phyloP scores from a whole-genome alignment of 306 rosid genomes.

The Leucaena leucocephala region DNA sequence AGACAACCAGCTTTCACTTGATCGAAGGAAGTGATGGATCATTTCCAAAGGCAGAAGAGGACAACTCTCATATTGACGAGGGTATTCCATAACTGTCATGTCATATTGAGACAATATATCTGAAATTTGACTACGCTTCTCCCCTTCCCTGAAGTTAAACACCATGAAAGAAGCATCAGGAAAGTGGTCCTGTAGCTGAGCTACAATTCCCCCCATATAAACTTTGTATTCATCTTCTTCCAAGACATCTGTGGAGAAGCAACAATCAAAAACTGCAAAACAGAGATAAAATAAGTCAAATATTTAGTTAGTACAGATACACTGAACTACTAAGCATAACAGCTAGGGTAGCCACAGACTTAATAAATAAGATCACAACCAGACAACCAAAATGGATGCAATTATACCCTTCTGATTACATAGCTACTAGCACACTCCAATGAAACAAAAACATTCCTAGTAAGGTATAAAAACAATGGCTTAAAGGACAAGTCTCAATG shows the following conservation, averaged over 20 bases:
- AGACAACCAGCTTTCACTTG: slow-evolving; percentile 98
- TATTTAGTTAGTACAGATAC: slow-evolving; percentile 12
- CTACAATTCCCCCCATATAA: slow-evolving; percentile 81
- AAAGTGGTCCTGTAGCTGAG: slow-evolving; percentile 86
- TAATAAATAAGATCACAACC: slow-evolving; percentile 14
- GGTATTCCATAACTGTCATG: slow-evolving; percentile 99
- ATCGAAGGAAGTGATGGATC: slow-evolving; percentile 94
- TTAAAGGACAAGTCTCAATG: slow-evolving; percentile 4
- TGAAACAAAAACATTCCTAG: slow-evolving; percentile 16
- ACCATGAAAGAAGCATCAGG: slow-evolving; percentile 98
- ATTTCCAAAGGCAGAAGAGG: slow-evolving; percentile 89
- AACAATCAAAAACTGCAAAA: slow-evolving; percentile 90
- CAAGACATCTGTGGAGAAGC: slow-evolving; percentile 92
- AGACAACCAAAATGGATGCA: slow-evolving; percentile 14
- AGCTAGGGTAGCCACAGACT: background rate
- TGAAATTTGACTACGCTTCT: slow-evolving; percentile 76
- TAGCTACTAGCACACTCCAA: slow-evolving; percentile 7
- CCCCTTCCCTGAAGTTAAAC: slow-evolving; percentile 95
- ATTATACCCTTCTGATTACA: slow-evolving; percentile 16
- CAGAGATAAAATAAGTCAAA: slow-evolving; percentile 28
- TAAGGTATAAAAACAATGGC: slow-evolving; percentile 25
- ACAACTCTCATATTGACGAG: slow-evolving; percentile 89
- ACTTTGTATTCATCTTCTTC: slow-evolving; percentile 89
- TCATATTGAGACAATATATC: slow-evolving; percentile 85
- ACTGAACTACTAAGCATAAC: slow-evolving; percentile 23